Evolutionary conservation across 441 rosid species (phyloP).

Genomic region (Populus hybrid): DNA sequence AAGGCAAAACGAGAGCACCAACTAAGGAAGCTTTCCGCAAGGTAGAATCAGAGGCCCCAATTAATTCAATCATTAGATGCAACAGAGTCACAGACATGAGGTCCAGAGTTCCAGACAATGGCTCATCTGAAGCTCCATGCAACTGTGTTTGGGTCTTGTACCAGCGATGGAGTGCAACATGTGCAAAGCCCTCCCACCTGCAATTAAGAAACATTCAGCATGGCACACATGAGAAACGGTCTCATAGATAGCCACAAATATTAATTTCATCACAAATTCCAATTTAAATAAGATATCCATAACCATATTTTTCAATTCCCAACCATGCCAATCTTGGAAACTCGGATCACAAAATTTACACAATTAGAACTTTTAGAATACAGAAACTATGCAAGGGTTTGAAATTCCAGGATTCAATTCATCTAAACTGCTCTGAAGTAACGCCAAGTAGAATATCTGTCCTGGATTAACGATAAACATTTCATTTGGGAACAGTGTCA

Average conservation of each 20-base stretch:
- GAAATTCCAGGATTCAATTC: neutral
- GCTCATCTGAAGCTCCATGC: conserved; percentile 16
- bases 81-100: conserved; percentile 33
- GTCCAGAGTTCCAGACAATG: conserved; percentile 26
- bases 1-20: conserved; percentile 29
- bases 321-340: neutral
- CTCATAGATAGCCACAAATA: neutral
- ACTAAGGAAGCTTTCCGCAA: conserved; percentile 57
- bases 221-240: neutral
- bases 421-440: neutral
- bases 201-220: conserved; percentile 4
- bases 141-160: conserved; percentile 17
- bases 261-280: neutral
- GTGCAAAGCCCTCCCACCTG: conserved; percentile 72
- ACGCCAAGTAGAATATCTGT: neutral
- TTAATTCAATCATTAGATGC: conserved; percentile 39
- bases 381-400: neutral
- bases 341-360: neutral
- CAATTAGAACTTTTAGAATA: neutral
- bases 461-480: neutral
- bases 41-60: conserved; percentile 41
- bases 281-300: neutral
- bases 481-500: too few species aligned
- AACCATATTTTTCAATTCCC: too few species aligned
- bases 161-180: conserved; percentile 47